Evolutionary conservation across 495 filamentous ascomycete species (phyloP), one percentile per base, ranked within the genome.

Genomic region (Pyrenopolyporus hunteri): DNA sequence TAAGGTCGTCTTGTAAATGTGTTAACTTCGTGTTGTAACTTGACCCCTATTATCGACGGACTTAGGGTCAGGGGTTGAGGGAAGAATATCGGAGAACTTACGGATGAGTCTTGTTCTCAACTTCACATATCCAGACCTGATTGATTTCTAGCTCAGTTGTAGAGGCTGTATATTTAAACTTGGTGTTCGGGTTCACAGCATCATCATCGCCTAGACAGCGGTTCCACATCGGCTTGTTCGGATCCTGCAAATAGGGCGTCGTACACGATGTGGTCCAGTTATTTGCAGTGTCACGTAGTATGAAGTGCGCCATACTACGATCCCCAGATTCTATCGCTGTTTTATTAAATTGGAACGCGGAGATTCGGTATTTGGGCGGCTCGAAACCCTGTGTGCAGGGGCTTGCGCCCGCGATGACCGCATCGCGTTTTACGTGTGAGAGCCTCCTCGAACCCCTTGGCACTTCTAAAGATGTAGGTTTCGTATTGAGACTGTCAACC

Each of bases 311-410:
- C 63, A 66, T 66, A 19, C 56, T 47, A 20, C 50, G 50, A 0
- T 52, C 51, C 4, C 56, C 57, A 0, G 16, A 29, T 45, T 50
- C 23, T 32, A 26, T 47, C 1, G 32, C 32, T 6, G 63, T 61
- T 8, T 49, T 61, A 25, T 66, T 66, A 46, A 66, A 61, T 10
- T 66, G 63, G 51, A 66, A 66, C 8, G n/a, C 37, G 10, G 57
- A 49, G 2, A 66, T 1, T 16, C 4, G 57, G 14, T 66, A 66
- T 4, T n/a, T 29, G 13, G 63, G 63, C 22, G 57, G 54, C 37
- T 59, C 29, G 25, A 59, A 64, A 1, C 29, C 55, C 8, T 9
- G 48, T 6, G 49, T 14, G n/a, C 61, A 64, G 10, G 61, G 55
- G 20, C 49, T 55, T 22, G 48, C 26, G 20, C 36, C 26, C 20